phyloP scores from a whole-genome alignment of 2,329 filamentous ascomycete species.

The Rutstroemia sydowiana region DNA sequence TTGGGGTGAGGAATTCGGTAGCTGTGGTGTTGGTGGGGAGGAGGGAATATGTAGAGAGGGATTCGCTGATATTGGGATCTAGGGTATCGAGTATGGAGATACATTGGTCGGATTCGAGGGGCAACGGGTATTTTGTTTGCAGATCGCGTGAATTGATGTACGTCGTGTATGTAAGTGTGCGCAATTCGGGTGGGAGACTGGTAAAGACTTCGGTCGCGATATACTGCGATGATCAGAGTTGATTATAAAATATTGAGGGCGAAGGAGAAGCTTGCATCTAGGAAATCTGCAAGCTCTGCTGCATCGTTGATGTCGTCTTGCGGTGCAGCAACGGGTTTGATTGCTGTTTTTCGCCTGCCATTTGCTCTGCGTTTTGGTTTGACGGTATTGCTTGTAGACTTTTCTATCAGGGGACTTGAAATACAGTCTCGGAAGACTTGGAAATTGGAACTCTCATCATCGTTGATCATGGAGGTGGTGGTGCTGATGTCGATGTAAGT shows the following conservation, averaged over 20 bases:
- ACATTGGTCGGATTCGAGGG: slow-evolving; percentile 38
- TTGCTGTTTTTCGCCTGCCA: slow-evolving; percentile 17
- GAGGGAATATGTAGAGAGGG: slow-evolving; percentile 59
- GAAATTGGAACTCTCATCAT: slow-evolving; percentile 46
- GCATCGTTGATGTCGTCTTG: slow-evolving; percentile 19
- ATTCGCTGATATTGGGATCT: slow-evolving; percentile 53
- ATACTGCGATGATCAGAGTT: slow-evolving; percentile 44
- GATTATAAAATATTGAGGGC: neutral
- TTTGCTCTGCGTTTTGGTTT: slow-evolving; percentile 37
- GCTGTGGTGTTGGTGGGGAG: slow-evolving; percentile 38
- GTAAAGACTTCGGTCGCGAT: slow-evolving; percentile 63
- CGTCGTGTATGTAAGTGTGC: slow-evolving; percentile 51
- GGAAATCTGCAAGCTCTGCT: slow-evolving; percentile 71
- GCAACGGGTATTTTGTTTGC: slow-evolving; percentile 47
- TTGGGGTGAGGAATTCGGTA: slow-evolving; percentile 51
- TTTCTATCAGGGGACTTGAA: slow-evolving; percentile 60
- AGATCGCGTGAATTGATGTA: slow-evolving; percentile 44
- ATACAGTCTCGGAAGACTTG: slow-evolving; percentile 68
- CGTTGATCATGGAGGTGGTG: slow-evolving; percentile 8
- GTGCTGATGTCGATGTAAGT: neutral
- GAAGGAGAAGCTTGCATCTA: slow-evolving; percentile 30
- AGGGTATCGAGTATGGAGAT: slow-evolving; percentile 44
- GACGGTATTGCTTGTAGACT: slow-evolving; percentile 38
- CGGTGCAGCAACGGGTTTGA: slow-evolving; percentile 14
- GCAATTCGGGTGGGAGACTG: slow-evolving; percentile 53